Evolutionary conservation across 371 early-diverging fungal genomes (phyloP).

Genomic region (Mortierella sp.): DNA sequence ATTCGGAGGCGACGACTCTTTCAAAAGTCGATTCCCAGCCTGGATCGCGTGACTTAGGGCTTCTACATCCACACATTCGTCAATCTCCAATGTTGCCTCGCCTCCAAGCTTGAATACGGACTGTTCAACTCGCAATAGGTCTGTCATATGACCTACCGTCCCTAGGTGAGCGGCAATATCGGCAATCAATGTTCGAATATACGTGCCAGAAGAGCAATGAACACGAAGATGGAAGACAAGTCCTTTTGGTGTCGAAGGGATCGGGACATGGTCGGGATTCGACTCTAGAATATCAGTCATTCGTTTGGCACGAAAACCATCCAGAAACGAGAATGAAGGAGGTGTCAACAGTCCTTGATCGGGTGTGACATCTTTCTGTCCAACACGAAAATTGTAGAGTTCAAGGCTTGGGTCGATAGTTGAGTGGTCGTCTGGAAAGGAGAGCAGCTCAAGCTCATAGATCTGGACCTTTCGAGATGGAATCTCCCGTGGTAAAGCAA

Average conservation of each 20-base stretch:
- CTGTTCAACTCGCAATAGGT: constrained; percentile 55
- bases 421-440: constrained; percentile 23
- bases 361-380: not conserved
- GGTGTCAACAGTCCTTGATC: not conserved
- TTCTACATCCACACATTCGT: constrained; percentile 33
- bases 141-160: constrained; percentile 55
- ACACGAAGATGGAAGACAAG: constrained; percentile 51
- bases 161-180: constrained; percentile 56
- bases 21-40: constrained; percentile 21
- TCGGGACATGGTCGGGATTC: constrained; percentile 15
- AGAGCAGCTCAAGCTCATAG: constrained; percentile 43
- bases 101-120: constrained; percentile 47
- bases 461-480: constrained; percentile 51
- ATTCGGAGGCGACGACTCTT: not conserved
- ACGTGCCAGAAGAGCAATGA: constrained; percentile 60
- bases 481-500: constrained; percentile 49
- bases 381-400: constrained; percentile 6
- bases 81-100: constrained; percentile 27
- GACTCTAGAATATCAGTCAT: constrained; percentile 2
- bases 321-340: not conserved
- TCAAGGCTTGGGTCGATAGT: constrained; percentile 10
- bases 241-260: constrained; percentile 15
- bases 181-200: constrained; percentile 58
- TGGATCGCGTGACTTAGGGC: constrained; percentile 27
- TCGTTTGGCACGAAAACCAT: constrained; percentile 17